Base-by-base conservation (phyloP, 371 early-diverging fungal species). In the Saksenaea vasiformis region DNA sequence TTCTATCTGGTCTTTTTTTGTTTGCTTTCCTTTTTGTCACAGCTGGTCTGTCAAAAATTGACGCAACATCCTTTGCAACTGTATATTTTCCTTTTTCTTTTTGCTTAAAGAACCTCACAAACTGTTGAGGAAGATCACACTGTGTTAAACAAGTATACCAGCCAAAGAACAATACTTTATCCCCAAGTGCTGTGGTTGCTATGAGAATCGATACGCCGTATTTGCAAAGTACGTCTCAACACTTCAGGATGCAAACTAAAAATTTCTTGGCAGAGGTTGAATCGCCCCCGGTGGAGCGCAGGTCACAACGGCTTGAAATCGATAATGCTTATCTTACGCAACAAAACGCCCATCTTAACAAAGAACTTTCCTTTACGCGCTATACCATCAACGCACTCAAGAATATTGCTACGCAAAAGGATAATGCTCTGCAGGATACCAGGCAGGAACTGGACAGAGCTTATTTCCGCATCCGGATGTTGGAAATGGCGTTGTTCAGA, bases 381-480 rank as follows among this genome's bases (percentile, higher is more conserved):
- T 78, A 77, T 57, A 80, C 81, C 7, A 74, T 78, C 39, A 69
- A 74, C 54, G 81, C 81, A 3, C 60, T 80, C 19, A 76, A 74
- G 38, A 67, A 65, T 2, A 80, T 80, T 27, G 63, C 74, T n/a
- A 58, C 56, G 34, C 78, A 80, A 68, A 77, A 72, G 64, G 78
- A 78, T 15, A 44, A 53, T 1, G 56, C 70, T 19, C 58, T 80
- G 57, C 61, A 70, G 37, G 78, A 71, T 61, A 66, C 81, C 73
- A 77, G 78, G 65, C 76, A 69, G 81, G 81, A 80, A 74, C 76
- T 80, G 78, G 81, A 80, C 53, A 68, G 71, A 41, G 81, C 81
- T 53, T 72, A 76, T 55, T 64, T 74, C 17, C 81, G 76, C 54
- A 75, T 71, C 54, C 60, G 62, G 53, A 64, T 75, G 76, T 47